A percentile compares a stretch with the other conserved stretches of the same genome.
These are phyloP conservation scores for Calonectria naviculata DNA, from an alignment of 2,329 filamentous ascomycete species.

Conservation along the genomic window DNA sequence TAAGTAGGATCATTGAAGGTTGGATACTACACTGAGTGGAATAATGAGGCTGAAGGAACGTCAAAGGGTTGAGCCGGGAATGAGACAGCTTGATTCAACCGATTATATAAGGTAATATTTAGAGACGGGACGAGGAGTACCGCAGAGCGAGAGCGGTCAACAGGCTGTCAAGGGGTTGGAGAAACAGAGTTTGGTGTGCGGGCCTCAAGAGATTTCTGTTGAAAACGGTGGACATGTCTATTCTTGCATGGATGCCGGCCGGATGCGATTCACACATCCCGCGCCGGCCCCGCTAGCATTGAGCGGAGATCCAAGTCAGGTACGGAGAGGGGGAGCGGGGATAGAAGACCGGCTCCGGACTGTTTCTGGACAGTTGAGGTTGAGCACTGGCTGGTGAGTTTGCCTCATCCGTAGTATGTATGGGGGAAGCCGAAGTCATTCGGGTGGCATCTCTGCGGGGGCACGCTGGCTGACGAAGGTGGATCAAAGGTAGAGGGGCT, in stretches of 20 bases:
- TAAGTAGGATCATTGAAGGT: not conserved
- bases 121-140: not conserved
- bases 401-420: not conserved
- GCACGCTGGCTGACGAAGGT: not conserved
- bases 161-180: not conserved
- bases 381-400: not conserved
- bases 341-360: not conserved
- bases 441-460: not conserved
- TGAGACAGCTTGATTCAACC: not conserved
- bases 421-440: slow-evolving; percentile 2
- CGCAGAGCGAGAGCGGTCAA: not conserved
- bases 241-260: not conserved
- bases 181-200: not conserved
- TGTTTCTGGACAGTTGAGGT: not conserved
- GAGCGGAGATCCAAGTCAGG: not conserved
- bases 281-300: not conserved
- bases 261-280: slow-evolving; percentile 1
- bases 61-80: not conserved
- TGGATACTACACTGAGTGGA: not conserved
- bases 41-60: not conserved
- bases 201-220: not conserved
- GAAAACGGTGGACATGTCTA: not conserved
- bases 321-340: slow-evolving; percentile 1
- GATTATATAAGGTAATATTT: not conserved
- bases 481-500: slow-evolving; percentile 4